phyloP scores from a whole-genome alignment of 768 basidiomycete genomes.

The Paxillus rubicundulus region DNA sequence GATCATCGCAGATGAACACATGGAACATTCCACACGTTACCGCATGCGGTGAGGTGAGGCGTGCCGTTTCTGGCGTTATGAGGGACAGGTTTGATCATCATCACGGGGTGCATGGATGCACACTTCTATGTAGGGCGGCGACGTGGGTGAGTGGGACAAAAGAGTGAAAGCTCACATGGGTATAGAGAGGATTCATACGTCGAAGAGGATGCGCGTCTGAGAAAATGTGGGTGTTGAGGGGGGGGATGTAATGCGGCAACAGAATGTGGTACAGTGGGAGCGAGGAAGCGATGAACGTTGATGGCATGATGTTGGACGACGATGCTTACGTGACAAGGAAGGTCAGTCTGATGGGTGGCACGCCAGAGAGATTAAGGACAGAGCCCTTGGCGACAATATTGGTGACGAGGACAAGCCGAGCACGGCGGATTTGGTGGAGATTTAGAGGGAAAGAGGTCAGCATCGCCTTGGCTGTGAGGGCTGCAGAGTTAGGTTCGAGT shows the following conservation, averaged over 20 bases:
- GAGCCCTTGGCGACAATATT: conserved; percentile 4
- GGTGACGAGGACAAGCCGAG: conserved; percentile 9
- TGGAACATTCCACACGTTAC: conserved; percentile 11
- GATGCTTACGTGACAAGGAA: not conserved
- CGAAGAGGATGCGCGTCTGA: not conserved
- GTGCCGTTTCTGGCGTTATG: conserved; percentile 3
- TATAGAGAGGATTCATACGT: conserved; percentile 1
- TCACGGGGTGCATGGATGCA: conserved; percentile 1
- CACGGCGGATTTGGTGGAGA: conserved; percentile 12
- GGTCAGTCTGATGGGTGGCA: conserved; percentile 8
- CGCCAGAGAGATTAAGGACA: conserved; percentile 1
- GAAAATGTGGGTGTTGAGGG: conserved; percentile 1
- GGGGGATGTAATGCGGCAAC: conserved; percentile 6
- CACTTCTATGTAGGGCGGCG: conserved; percentile 5
- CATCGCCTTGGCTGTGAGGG: no score
- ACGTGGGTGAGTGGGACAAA: not conserved
- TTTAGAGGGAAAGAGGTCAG: conserved; percentile 17
- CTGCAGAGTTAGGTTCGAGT: not conserved
- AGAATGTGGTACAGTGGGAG: conserved; percentile 11
- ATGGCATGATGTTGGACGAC: not conserved
- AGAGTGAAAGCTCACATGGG: not conserved
- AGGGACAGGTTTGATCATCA: not conserved
- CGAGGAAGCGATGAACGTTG: conserved; percentile 7
- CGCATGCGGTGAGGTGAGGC: conserved; percentile 9
- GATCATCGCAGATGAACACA: conserved; percentile 2